Conservation (phyloP, 2,329 filamentous ascomycete genomes). For the Lojkania enalia region DNA sequence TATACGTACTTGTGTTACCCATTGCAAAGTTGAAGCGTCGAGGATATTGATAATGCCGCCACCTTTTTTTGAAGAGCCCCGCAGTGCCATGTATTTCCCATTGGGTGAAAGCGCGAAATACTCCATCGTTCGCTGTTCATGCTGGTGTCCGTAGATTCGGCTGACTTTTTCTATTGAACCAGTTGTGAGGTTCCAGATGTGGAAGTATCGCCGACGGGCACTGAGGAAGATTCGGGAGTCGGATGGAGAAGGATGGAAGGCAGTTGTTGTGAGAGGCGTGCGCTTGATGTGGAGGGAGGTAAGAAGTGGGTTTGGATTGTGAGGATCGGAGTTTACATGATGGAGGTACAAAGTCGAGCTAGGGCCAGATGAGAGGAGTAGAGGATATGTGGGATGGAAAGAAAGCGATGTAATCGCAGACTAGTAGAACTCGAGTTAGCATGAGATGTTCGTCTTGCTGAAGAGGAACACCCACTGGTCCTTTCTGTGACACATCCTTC, state of each 20-base stretch:
- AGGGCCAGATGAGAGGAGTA: slow-evolving; percentile 86
- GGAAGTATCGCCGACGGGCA: slow-evolving; percentile 87
- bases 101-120: slow-evolving; percentile 84
- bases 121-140: slow-evolving; percentile 90
- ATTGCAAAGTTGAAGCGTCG: slow-evolving; percentile 78
- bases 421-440: slow-evolving; percentile 27
- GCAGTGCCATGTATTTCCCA: slow-evolving; percentile 81
- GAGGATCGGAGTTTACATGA: slow-evolving; percentile 76
- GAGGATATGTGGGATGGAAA: slow-evolving; percentile 86
- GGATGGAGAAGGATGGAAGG: slow-evolving; percentile 69
- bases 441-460: slow-evolving; percentile 2
- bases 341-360: slow-evolving; percentile 86
- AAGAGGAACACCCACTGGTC: slow-evolving; percentile 58
- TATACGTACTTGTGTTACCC: slow-evolving; percentile 79
- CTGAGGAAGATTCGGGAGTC: slow-evolving; percentile 86
- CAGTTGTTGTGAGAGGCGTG: slow-evolving; percentile 81
- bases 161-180: slow-evolving; percentile 83
- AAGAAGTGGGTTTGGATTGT: slow-evolving; percentile 81
- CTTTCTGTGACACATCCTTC: slow-evolving; percentile 78
- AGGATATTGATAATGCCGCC: slow-evolving; percentile 88
- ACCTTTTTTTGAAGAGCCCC: slow-evolving; percentile 79
- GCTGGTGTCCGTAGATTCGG: slow-evolving; percentile 71
- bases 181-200: slow-evolving; percentile 85
- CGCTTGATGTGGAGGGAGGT: slow-evolving; percentile 85
- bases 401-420: slow-evolving; percentile 80